Conservation (phyloP, 257 asterid genomes). For the Oldenlandia corymbosa region DNA sequence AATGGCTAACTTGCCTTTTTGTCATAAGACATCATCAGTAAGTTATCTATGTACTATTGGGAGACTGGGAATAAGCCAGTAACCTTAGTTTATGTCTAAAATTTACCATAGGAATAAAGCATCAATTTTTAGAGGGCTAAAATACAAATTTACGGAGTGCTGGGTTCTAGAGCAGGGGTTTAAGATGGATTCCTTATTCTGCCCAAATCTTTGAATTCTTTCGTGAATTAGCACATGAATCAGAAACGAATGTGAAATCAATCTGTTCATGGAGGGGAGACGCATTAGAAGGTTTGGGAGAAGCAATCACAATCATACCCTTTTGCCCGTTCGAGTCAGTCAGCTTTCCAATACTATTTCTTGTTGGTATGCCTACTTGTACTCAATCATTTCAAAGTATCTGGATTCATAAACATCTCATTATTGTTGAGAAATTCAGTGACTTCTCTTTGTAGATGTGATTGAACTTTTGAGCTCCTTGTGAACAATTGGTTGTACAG, state of each 20-base stretch:
- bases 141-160: no score
- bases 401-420: no score
- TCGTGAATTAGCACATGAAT: not conserved
- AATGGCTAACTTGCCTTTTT: no score
- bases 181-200: not conserved
- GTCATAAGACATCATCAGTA: no score
- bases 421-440: no score
- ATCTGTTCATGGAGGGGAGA: constrained; percentile 41
- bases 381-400: not conserved
- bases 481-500: constrained; percentile 19
- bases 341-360: constrained; percentile 48
- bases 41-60: no score
- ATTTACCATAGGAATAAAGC: no score
- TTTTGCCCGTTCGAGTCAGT: constrained; percentile 50
- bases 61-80: no score
- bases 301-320: constrained; percentile 33
- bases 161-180: not conserved
- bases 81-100: no score
- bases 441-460: not conserved
- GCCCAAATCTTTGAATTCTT: not conserved
- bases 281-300: constrained; percentile 40
- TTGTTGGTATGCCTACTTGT: constrained; percentile 46
- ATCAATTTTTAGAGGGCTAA: no score
- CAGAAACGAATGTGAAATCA: not conserved
- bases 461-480: constrained; percentile 5